These are phyloP conservation scores for Bidens hawaiensis DNA, from an alignment of 140 eudicot species.

Conservation along the genomic window DNA sequence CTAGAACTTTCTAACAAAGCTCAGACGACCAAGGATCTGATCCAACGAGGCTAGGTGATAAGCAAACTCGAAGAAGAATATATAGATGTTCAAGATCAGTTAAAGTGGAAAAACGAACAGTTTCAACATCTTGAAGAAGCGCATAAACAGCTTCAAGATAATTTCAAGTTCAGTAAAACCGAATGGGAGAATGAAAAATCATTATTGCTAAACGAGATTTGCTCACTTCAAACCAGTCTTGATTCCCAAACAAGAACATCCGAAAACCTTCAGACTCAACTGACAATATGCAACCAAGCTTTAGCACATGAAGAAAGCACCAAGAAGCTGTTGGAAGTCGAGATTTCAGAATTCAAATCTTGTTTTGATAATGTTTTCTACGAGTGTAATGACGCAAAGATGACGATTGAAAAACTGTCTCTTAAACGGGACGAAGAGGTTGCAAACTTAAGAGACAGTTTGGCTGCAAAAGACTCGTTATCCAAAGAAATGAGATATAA, in stretches of 20 bases:
- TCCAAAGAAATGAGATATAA: slow-evolving; percentile 48
- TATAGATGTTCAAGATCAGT: slow-evolving; percentile 38
- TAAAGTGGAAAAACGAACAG: slow-evolving; percentile 67
- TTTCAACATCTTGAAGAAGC: slow-evolving; percentile 81
- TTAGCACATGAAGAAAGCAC: slow-evolving; percentile 66
- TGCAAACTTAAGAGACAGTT: slow-evolving; percentile 38
- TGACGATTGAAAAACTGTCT: slow-evolving; percentile 40
- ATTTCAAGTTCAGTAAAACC: slow-evolving; percentile 32
- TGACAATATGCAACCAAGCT: slow-evolving; percentile 59
- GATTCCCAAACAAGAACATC: slow-evolving; percentile 47
- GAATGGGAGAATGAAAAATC: slow-evolving; percentile 63
- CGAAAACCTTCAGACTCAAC: slow-evolving; percentile 45
- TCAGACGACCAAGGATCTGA: slow-evolving; percentile 23
- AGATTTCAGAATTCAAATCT: slow-evolving; percentile 48
- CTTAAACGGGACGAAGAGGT: slow-evolving; percentile 57
- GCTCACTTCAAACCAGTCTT: slow-evolving; percentile 39
- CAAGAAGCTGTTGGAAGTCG: slow-evolving; percentile 48
- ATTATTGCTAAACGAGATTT: slow-evolving; percentile 41
- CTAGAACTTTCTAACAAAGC: slow-evolving; percentile 32
- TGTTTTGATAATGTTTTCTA: slow-evolving; percentile 40
- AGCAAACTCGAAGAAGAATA: slow-evolving; percentile 42
- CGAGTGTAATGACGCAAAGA: slow-evolving; percentile 46
- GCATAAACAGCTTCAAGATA: slow-evolving; percentile 43
- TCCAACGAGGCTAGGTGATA: slow-evolving; percentile 36
- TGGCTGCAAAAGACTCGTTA: slow-evolving; percentile 47